phyloP scores from a whole-genome alignment of 257 asterid genomes.

The Orobanche coerulescens region DNA sequence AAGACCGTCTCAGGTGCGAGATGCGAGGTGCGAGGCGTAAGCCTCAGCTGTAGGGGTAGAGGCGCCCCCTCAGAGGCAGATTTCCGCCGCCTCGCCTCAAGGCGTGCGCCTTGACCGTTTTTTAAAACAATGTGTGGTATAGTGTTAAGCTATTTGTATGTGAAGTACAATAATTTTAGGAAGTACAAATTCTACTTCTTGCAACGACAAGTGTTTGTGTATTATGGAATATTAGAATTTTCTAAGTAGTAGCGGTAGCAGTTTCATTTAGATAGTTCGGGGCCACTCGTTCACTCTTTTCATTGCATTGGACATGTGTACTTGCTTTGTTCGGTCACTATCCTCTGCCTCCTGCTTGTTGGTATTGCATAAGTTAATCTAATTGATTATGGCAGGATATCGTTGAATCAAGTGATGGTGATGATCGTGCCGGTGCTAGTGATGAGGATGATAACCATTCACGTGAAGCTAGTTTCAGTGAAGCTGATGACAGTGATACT shows the following conservation, averaged over 20 bases:
- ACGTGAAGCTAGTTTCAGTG: conserved; percentile 21
- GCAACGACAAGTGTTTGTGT: no score
- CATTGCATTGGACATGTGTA: background rate
- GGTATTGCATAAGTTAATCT: background rate
- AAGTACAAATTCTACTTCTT: no score
- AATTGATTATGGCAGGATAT: conserved; percentile 41
- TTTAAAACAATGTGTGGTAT: no score
- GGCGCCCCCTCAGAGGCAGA: no score
- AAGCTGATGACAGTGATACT: conserved; percentile 25
- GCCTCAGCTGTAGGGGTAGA: no score
- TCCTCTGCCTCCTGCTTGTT: background rate
- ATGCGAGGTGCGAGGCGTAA: no score
- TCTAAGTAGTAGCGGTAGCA: background rate
- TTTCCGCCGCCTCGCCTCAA: no score
- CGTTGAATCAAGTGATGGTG: conserved; percentile 33
- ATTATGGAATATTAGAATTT: background rate
- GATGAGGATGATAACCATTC: conserved; percentile 19
- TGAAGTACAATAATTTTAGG: no score
- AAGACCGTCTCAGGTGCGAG: no score
- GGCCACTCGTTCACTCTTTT: background rate
- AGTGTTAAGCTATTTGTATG: background rate
- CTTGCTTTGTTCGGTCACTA: background rate
- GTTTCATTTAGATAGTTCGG: background rate
- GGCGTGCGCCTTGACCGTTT: no score
- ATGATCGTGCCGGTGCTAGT: conserved; percentile 14